Percentiles rank a stretch among this genome's conserved stretches.
phyloP scores from a whole-genome alignment of 2,329 filamentous ascomycete genomes.

The Aspergillus nomiae region DNA sequence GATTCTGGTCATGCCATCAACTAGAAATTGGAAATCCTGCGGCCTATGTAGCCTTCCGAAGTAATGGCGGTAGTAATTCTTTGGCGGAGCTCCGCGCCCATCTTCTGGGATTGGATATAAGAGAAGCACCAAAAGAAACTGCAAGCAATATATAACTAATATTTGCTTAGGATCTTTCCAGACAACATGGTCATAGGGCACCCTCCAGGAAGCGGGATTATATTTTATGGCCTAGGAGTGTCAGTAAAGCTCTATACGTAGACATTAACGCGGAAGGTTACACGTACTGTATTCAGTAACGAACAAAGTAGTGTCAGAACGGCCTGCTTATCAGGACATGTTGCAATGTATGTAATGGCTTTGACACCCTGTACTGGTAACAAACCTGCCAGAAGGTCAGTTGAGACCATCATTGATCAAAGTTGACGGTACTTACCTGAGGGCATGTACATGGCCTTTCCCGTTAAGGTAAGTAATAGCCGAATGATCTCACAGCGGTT shows the following conservation, averaged over 20 bases:
- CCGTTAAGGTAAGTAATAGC: conserved; percentile 79
- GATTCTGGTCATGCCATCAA: conserved; percentile 90
- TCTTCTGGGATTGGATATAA: conserved; percentile 86
- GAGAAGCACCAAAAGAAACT: conserved; percentile 82
- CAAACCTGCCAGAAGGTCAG: conserved; percentile 46
- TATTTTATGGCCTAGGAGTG: conserved; percentile 78
- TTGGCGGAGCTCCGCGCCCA: conserved; percentile 64
- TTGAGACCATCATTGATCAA: not conserved
- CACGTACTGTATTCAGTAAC: conserved; percentile 80
- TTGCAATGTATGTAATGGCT: conserved; percentile 85
- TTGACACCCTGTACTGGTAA: conserved; percentile 81
- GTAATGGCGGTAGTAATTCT: conserved; percentile 94
- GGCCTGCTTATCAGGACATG: conserved; percentile 85
- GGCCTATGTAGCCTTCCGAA: conserved; percentile 86
- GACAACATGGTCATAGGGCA: conserved; percentile 90
- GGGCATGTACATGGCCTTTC: conserved; percentile 92
- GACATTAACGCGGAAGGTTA: not conserved
- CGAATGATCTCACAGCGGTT: conserved; percentile 89
- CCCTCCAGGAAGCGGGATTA: conserved; percentile 89
- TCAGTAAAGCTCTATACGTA: conserved; percentile 11
- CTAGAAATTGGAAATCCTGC: conserved; percentile 96
- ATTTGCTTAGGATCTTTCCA: conserved; percentile 90
- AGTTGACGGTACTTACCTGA: conserved; percentile 54
- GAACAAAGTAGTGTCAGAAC: conserved; percentile 91
- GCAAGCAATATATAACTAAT: conserved; percentile 86